Percentiles rank a stretch among this genome's conserved stretches.
Evolutionary conservation across 371 early-diverging fungal genomes (phyloP).

Genomic region (Lichtheimia hyalospora): DNA sequence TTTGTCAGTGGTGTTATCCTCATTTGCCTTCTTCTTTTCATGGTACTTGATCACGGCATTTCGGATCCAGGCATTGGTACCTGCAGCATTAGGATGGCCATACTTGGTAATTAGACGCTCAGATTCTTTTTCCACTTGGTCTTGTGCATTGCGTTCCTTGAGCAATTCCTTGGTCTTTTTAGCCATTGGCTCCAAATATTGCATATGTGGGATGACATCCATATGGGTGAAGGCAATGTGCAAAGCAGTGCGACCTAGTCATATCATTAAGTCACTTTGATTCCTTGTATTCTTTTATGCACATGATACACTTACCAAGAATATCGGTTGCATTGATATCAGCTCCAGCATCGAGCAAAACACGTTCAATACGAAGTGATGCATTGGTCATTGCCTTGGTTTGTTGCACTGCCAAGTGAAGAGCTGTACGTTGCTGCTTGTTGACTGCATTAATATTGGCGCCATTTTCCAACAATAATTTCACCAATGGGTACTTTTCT

Average conservation of each 20-base stretch:
- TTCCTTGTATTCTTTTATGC: background rate
- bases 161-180: conserved; percentile 5
- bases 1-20: background rate
- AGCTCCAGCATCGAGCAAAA: conserved; percentile 46
- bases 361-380: conserved; percentile 51
- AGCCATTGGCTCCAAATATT: conserved; percentile 11
- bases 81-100: background rate
- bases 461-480: conserved; percentile 38
- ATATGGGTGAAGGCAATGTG: conserved; percentile 50
- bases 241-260: conserved; percentile 53
- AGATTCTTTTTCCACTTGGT: background rate
- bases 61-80: background rate
- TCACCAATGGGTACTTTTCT: conserved; percentile 39
- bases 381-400: conserved; percentile 54
- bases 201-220: conserved; percentile 45
- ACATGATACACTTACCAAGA: conserved; percentile 29
- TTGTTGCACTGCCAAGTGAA: conserved; percentile 54
- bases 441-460: conserved; percentile 29
- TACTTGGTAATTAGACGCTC: background rate
- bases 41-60: background rate
- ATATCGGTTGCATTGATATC: conserved; percentile 43
- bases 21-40: background rate
- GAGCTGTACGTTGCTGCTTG: conserved; percentile 39
- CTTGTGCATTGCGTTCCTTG: background rate
- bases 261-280: conserved; percentile 1